These are phyloP conservation scores for Penicillium palitans DNA, from an alignment of 2,329 filamentous ascomycete genomes.

Conservation along the genomic window DNA sequence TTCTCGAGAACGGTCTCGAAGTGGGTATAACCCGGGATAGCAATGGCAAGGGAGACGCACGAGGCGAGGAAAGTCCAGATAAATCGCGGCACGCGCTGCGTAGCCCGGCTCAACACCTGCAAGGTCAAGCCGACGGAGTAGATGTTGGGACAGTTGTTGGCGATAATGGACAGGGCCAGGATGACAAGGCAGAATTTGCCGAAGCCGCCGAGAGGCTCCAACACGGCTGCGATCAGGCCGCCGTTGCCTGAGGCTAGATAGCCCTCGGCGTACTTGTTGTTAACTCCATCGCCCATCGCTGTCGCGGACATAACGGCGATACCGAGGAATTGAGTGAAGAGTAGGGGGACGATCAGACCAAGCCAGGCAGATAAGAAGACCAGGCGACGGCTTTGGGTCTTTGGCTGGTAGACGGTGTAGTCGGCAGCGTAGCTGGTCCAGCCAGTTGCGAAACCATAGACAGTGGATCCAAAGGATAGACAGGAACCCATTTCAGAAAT, in stretches of 20 bases:
- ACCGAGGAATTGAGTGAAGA: conserved; percentile 73
- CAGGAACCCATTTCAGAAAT: conserved; percentile 60
- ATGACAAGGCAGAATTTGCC: conserved; percentile 71
- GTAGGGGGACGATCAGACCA: conserved; percentile 69
- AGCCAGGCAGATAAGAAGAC: conserved; percentile 69
- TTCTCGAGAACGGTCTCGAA: conserved; percentile 67
- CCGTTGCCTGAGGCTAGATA: conserved; percentile 62
- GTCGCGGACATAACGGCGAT: conserved; percentile 69
- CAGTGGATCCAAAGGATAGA: conserved; percentile 65
- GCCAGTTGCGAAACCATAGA: conserved; percentile 69
- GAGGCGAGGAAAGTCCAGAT: conserved; percentile 66
- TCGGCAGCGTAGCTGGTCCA: conserved; percentile 76
- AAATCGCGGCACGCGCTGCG: conserved; percentile 65
- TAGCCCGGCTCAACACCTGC: conserved; percentile 62
- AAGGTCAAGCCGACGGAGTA: conserved; percentile 69
- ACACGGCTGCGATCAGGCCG: conserved; percentile 65
- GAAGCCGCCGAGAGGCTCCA: conserved; percentile 65
- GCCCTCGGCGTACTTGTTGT: conserved; percentile 57
- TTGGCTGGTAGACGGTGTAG: conserved; percentile 77
- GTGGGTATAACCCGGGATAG: conserved; percentile 66
- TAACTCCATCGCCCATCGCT: conserved; percentile 49
- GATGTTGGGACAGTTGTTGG: conserved; percentile 71
- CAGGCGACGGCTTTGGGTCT: conserved; percentile 57
- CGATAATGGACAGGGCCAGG: conserved; percentile 65
- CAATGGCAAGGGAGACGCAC: conserved; percentile 65